Evolutionary conservation across 2,329 filamentous ascomycete genomes (phyloP).

Genomic region (Microsporum audouinii): DNA sequence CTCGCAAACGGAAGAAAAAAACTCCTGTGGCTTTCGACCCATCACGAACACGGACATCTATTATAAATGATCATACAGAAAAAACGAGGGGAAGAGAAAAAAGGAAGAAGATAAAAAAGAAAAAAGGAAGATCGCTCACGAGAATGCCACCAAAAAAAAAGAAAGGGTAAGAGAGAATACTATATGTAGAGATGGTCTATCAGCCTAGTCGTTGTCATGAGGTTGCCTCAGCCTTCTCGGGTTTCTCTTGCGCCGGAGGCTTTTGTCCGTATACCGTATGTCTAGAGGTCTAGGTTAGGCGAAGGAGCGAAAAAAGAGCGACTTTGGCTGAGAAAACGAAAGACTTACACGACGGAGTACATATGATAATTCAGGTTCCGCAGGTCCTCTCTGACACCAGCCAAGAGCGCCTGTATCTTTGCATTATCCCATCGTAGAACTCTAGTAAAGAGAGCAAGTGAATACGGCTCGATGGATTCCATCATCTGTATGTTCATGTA

Average conservation of each 20-base stretch:
- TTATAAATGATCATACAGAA: not conserved
- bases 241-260: not conserved
- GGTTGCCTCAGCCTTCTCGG: not conserved
- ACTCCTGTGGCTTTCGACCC: not conserved
- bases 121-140: not conserved
- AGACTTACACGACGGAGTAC: slow-evolving; percentile 7
- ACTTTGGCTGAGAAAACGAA: not conserved
- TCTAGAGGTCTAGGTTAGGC: not conserved
- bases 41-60: not conserved
- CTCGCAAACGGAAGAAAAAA: not conserved
- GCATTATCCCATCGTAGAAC: slow-evolving; percentile 17
- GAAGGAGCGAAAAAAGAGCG: not conserved
- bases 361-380: slow-evolving; percentile 11
- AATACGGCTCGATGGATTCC: slow-evolving; percentile 19
- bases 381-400: slow-evolving; percentile 10
- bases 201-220: not conserved
- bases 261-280: slow-evolving; percentile 13
- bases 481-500: slow-evolving; percentile 17
- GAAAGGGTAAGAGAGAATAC: not conserved
- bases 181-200: not conserved
- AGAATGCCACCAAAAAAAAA: not conserved
- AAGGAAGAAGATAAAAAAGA: too few relatives aligned
- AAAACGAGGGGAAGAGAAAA: not conserved
- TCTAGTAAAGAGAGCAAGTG: slow-evolving; percentile 18
- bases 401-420: slow-evolving; percentile 11